Evolutionary conservation across 2,329 filamentous ascomycete genomes (phyloP), one percentile per base, ranked within the genome.

Genomic region (Xylaria sp.): DNA sequence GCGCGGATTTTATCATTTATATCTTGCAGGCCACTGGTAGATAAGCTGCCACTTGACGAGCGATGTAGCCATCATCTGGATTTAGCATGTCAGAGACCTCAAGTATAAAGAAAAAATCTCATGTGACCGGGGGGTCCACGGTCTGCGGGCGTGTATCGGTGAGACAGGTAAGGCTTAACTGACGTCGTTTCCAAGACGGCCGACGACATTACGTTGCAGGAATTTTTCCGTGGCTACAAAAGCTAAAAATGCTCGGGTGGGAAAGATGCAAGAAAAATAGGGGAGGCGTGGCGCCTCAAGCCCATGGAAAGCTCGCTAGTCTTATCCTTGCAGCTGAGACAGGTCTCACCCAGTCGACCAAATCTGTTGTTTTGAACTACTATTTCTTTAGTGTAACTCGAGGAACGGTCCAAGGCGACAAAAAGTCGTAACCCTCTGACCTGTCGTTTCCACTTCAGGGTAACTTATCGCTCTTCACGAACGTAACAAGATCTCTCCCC

Each of bases 21-120:
- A 4, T 48, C 45, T 2, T 45, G 11, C 11, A n/a, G 20, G 5
- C 50, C 2, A 29, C 20, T 50, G n/a, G n/a, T n/a, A n/a, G n/a
- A 66, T 54, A 17, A 63, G 57, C 40, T 63, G 60, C 63, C 63
- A 64, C 44, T 66, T 66, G n/a, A 57, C 54, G 5, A 62, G 63
- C 18, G 62, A 60, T 8, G 62, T 66, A 4, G 62, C 63, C 8
- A 66, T 56, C n/a, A n/a, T n/a, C n/a, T n/a, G n/a, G n/a, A n/a
- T n/a, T n/a, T n/a, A n/a, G n/a, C n/a, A n/a, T n/a, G n/a, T n/a
- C n/a, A n/a, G n/a, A n/a, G n/a, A n/a, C n/a, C n/a, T n/a, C n/a
- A n/a, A n/a, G n/a, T n/a, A n/a, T n/a, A 34, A 34, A 34, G 37
- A 7, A 40, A 42, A 38, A 41, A 26, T 11, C n/a, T 7, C n/a